A percentile compares a stretch with the other conserved stretches of the same genome.
phyloP scores from a whole-genome alignment of 176 grass and related monocot species.

The Eleusine indica region DNA sequence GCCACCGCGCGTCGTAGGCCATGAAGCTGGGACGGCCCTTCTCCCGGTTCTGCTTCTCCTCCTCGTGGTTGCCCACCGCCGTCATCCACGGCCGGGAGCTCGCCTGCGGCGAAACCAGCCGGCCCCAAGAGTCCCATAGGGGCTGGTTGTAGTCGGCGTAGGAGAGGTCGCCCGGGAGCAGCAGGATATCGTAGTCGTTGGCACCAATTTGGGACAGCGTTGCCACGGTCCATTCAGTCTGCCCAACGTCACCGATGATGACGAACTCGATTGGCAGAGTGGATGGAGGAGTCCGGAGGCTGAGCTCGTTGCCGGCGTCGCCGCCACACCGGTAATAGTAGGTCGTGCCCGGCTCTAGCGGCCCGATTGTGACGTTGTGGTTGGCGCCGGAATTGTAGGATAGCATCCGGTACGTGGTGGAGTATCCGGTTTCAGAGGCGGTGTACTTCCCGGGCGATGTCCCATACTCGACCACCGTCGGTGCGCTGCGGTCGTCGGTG shows the following conservation, averaged over 20 bases:
- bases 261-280: conserved; percentile 59
- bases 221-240: conserved; percentile 56
- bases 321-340: conserved; percentile 60
- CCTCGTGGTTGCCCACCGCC: conserved; percentile 76
- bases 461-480: conserved; percentile 66
- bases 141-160: conserved; percentile 64
- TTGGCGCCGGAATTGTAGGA: conserved; percentile 58
- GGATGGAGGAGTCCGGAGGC: conserved; percentile 52
- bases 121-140: conserved; percentile 69
- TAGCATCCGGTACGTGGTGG: conserved; percentile 52
- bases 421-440: conserved; percentile 32
- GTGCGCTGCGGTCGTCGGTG: conserved; percentile 46
- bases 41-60: conserved; percentile 36
- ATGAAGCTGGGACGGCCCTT: conserved; percentile 21
- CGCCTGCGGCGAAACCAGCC: conserved; percentile 70
- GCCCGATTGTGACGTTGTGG: conserved; percentile 62
- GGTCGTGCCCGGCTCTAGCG: conserved; percentile 40
- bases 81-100: conserved; percentile 82
- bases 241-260: conserved; percentile 60
- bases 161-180: conserved; percentile 64
- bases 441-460: conserved; percentile 39
- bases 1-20: conserved; percentile 71
- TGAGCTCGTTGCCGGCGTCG: conserved; percentile 46
- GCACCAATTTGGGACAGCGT: conserved; percentile 50
- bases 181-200: conserved; percentile 49